A percentile compares a stretch with the other conserved stretches of the same genome.
These are phyloP conservation scores for Artemisia tridentata DNA, from an alignment of 129 eudicot genomes.

Conservation along the genomic window DNA sequence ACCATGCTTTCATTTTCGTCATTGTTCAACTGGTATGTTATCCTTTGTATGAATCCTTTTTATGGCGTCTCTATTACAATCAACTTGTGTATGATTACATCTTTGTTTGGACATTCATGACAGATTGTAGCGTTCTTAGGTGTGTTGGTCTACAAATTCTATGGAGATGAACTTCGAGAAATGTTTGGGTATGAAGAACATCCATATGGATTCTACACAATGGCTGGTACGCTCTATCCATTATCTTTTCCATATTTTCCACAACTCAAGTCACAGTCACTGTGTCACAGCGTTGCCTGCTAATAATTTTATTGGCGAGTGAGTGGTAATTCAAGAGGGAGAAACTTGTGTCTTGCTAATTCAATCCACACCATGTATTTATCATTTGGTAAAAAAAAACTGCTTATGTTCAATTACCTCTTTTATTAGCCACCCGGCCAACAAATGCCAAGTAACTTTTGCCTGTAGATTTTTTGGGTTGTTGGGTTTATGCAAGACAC, in stretches of 20 bases:
- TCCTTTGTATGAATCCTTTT: constrained; percentile 6
- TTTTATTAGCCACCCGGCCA: no score
- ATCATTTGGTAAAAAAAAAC: no score
- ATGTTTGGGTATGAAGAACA: constrained; percentile 99
- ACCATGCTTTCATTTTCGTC: constrained; percentile 85
- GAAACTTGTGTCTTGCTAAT: no score
- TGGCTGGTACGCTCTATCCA: constrained; percentile 69
- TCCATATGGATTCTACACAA: constrained; percentile 92
- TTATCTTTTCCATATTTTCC: background rate
- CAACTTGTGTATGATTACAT: constrained; percentile 7
- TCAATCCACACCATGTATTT: no score
- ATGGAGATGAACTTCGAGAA: constrained; percentile 92
- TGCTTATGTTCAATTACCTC: background rate
- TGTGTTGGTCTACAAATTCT: constrained; percentile 82
- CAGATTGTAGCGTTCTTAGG: constrained; percentile 94
- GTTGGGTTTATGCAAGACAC: no score
- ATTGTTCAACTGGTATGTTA: constrained; percentile 88
- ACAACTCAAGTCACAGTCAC: background rate
- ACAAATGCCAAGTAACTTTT: background rate
- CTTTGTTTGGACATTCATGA: constrained; percentile 29
- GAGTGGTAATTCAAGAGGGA: no score
- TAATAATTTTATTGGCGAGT: no score
- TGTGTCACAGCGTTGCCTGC: no score
- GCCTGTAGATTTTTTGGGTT: background rate
- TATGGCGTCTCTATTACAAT: background rate